phyloP scores from a whole-genome alignment of 345 rosid genomes.

The Citrus glauca region DNA sequence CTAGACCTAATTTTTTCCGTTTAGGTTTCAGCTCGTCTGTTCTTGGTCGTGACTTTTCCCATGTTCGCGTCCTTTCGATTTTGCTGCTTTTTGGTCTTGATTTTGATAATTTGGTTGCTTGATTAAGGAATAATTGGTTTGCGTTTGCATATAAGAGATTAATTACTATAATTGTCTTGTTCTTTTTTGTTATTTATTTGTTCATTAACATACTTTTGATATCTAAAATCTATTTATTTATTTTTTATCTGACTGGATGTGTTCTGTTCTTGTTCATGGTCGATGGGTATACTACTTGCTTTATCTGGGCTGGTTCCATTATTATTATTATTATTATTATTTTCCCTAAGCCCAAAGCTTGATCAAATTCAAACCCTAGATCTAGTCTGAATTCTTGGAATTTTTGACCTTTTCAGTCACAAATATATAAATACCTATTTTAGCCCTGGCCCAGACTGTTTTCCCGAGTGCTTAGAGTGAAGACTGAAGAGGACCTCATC shows the following conservation, averaged over 20 bases:
- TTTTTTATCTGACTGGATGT: background rate
- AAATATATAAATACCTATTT: background rate
- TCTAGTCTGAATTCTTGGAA: background rate
- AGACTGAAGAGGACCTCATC: background rate
- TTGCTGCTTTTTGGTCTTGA: background rate
- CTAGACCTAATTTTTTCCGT: background rate
- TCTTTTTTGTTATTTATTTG: background rate
- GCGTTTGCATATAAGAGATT: background rate
- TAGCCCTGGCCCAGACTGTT: background rate
- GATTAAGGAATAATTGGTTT: background rate
- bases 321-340: no score
- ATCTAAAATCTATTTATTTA: background rate
- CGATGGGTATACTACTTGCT: background rate
- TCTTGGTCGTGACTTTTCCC: background rate
- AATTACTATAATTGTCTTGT: background rate
- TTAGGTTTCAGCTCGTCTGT: no score
- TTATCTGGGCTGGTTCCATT: conserved; percentile 10
- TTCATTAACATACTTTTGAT: background rate
- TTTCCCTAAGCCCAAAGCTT: conserved; percentile 9
- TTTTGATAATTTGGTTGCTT: background rate
- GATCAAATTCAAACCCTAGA: conserved; percentile 15
- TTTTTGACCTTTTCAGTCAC: background rate
- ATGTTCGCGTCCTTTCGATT: background rate
- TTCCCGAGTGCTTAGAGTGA: background rate
- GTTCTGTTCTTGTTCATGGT: background rate